These are phyloP conservation scores for Candida broadrunensis DNA, from an alignment of 805 yeast genomes.

Conservation along the genomic window DNA sequence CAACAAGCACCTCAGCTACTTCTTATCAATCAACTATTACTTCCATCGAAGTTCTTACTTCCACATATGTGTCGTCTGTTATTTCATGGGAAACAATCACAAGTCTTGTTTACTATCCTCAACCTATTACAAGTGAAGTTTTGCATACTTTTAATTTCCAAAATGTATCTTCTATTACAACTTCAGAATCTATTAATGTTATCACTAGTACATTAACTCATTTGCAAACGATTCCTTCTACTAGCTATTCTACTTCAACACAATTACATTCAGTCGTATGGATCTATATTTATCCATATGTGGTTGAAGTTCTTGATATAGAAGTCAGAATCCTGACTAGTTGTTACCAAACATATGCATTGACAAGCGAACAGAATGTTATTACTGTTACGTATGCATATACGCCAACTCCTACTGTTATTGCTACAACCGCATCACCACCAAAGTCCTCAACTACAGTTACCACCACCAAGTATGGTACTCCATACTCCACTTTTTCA, in stretches of 20 bases:
- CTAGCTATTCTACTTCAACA: not conserved
- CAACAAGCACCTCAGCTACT: not conserved
- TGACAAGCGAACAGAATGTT: not conserved
- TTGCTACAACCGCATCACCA: constrained; percentile 1
- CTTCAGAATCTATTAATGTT: not conserved
- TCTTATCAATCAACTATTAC: not conserved
- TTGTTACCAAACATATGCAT: not conserved
- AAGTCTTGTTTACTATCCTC: not conserved
- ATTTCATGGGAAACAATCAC: not conserved
- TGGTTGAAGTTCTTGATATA: not conserved
- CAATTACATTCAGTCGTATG: not conserved
- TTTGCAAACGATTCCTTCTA: not conserved
- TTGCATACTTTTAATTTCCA: not conserved
- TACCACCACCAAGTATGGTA: not conserved
- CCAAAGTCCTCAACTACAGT: constrained; percentile 2
- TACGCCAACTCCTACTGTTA: not conserved
- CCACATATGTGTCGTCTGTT: not conserved
- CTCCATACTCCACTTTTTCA: constrained; percentile 1
- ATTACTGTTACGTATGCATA: not conserved
- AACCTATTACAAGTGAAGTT: not conserved
- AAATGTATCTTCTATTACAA: not conserved
- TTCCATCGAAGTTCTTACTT: not conserved
- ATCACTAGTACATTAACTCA: not conserved
- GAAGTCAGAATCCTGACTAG: not conserved
- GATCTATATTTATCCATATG: not conserved